phyloP scores from a whole-genome alignment of 1,284 basidiomycete species.

The Sanghuangporus sanghuang region DNA sequence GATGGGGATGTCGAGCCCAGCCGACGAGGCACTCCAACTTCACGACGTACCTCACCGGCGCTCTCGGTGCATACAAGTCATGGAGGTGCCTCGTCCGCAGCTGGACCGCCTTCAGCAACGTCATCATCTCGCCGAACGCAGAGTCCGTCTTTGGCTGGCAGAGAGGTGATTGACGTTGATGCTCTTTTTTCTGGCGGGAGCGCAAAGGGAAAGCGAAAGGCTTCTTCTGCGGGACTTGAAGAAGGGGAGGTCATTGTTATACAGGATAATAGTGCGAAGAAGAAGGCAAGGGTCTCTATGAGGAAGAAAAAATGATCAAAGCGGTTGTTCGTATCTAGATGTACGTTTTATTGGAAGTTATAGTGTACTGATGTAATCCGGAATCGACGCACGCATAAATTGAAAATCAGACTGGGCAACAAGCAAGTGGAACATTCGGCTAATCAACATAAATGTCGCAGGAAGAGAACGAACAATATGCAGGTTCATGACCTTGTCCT shows the following conservation, averaged over 20 bases:
- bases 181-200: neutral
- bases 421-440: too few relatives aligned
- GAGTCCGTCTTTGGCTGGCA: conserved; percentile 11
- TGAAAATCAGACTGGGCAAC: too few relatives aligned
- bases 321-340: too few relatives aligned
- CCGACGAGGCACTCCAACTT: conserved; percentile 8
- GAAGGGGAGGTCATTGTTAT: conserved; percentile 1
- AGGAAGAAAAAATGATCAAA: neutral
- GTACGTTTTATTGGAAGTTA: too few relatives aligned
- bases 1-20: neutral
- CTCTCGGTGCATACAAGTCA: conserved; percentile 10
- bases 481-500: too few relatives aligned
- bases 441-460: too few relatives aligned
- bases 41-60: conserved; percentile 11
- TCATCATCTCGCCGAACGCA: conserved; percentile 14
- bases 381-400: too few relatives aligned
- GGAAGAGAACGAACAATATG: too few relatives aligned
- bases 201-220: conserved; percentile 10
- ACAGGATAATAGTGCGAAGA: conserved; percentile 3
- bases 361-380: too few relatives aligned
- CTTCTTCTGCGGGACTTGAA: conserved; percentile 6
- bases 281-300: neutral
- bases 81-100: conserved; percentile 2
- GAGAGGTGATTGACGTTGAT: conserved; percentile 10
- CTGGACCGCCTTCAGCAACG: conserved; percentile 12